Conservation (phyloP, 176 grass and related monocot genomes). For the Themeda triandra region DNA sequence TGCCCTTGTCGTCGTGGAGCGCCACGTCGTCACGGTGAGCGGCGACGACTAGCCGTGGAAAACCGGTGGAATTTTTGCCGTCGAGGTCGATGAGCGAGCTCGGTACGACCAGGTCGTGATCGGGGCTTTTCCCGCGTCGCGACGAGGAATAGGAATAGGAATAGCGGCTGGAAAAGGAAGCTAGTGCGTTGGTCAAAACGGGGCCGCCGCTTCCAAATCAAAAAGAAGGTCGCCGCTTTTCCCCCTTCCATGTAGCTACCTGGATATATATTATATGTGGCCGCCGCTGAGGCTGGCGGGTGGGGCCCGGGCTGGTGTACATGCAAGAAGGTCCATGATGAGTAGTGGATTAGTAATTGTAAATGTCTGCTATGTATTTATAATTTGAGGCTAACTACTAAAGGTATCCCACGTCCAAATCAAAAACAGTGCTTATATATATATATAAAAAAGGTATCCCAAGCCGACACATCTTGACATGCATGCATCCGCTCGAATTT, state of each 20-base stretch:
- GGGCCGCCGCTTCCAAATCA: conserved; percentile 8
- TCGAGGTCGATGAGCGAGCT: background rate
- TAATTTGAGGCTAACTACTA: no score
- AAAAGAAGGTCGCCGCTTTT: no score
- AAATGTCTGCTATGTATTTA: background rate
- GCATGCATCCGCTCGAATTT: no score
- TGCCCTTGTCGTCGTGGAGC: conserved; percentile 33
- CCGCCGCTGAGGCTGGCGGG: background rate
- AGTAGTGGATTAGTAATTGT: background rate
- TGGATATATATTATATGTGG: no score
- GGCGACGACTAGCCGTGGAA: conserved; percentile 27
- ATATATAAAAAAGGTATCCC: no score
- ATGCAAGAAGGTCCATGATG: background rate
- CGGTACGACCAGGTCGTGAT: background rate
- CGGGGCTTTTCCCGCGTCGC: background rate
- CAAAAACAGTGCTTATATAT: no score
- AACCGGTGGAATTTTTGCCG: conserved; percentile 8
- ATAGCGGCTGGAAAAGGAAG: background rate
- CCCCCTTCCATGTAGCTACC: no score
- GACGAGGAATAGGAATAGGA: background rate
- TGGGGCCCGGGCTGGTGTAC: background rate
- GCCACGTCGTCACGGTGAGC: conserved; percentile 27
- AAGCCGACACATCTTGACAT: no score
- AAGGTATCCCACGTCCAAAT: no score
- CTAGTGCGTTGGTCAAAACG: conserved; percentile 8